Conservation (phyloP, 1,284 basidiomycete species). For the Trichosporon coremiiforme region DNA sequence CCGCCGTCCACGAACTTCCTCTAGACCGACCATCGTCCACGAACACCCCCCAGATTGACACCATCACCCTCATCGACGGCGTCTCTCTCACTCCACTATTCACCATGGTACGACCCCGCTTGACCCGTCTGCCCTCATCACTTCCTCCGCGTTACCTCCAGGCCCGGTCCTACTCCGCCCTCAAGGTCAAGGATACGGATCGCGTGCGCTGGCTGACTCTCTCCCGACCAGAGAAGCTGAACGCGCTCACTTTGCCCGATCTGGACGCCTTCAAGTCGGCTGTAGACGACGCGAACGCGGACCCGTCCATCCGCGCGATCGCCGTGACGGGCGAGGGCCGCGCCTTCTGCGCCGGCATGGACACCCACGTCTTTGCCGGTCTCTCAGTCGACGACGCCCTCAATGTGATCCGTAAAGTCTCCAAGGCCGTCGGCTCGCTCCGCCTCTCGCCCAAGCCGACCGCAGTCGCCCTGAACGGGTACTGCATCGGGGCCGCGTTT, state of each 20-base stretch:
- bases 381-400: constrained; percentile 18
- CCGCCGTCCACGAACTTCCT: not conserved
- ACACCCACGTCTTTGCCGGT: constrained; percentile 28
- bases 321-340: constrained; percentile 23
- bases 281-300: constrained; percentile 21
- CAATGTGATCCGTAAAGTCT: constrained; percentile 23
- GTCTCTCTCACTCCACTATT: not conserved
- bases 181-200: constrained; percentile 23
- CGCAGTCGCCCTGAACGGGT: constrained; percentile 29
- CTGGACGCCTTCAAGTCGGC: constrained; percentile 25
- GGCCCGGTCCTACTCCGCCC: constrained; percentile 4
- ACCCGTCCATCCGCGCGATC: constrained; percentile 27
- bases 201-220: constrained; percentile 27
- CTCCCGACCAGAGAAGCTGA: constrained; percentile 26
- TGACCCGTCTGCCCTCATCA: not conserved
- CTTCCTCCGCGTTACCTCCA: not conserved
- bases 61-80: no score
- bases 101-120: not conserved
- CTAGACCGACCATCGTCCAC: not conserved
- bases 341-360: constrained; percentile 31
- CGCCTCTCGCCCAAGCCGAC: constrained; percentile 27
- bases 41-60: no score
- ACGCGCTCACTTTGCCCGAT: constrained; percentile 26
- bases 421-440: constrained; percentile 26
- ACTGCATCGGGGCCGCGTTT: constrained; percentile 32